Evolutionary conservation across 83 land plant species (phyloP), one percentile per base, ranked within the genome.

Genomic region (Diphasiastrum complanatum): DNA sequence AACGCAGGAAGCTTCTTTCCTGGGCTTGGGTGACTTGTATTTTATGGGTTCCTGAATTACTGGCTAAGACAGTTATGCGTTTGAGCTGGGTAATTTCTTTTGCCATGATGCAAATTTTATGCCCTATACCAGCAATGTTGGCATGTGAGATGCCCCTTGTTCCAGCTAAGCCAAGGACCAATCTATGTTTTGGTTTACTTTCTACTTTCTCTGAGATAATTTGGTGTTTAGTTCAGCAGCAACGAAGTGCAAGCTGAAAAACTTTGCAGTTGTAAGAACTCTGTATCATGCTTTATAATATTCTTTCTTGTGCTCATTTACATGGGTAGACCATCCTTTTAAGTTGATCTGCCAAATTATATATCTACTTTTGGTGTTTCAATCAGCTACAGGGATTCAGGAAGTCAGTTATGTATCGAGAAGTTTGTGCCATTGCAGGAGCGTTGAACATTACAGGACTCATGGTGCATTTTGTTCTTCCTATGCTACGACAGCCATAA

Each of bases 11-110:
- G 68, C 89, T 87, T 61, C 67, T 87, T n/a, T 87, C 90, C 16
- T 87, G 95, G 95, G 95, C 95, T 48, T 87, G 90, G 95, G 58
- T 87, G 60, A 87, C 90, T 31, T 87, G 95, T 52, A 4, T 87
- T 12, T 77, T 87, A 64, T 74, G 81, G 54, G 54, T 82, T n/a
- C 95, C 95, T 28, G 95, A 87, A 71, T 58, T 85, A 65, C 18
- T 78, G 14, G 33, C 73, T 37, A 85, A 87, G 58, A 72, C 85
- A 75, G 61, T 67, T 22, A 60, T 69, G 33, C 65, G 67, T 20
- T 30, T 35, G 28, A 53, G 19, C 2, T 30, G 6, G 31, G 57
- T 53, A 25, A 53, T 23, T n/a, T n/a, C n/a, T 25, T 10, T 50
- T 50, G 14, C 11, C 19, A 10, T 6, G 14, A 50, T 50, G 22